A percentile compares a stretch with the other conserved stretches of the same genome.
Conservation (phyloP, 225 moss, liverwort and hornwort species). For the Polytrichum commune region DNA sequence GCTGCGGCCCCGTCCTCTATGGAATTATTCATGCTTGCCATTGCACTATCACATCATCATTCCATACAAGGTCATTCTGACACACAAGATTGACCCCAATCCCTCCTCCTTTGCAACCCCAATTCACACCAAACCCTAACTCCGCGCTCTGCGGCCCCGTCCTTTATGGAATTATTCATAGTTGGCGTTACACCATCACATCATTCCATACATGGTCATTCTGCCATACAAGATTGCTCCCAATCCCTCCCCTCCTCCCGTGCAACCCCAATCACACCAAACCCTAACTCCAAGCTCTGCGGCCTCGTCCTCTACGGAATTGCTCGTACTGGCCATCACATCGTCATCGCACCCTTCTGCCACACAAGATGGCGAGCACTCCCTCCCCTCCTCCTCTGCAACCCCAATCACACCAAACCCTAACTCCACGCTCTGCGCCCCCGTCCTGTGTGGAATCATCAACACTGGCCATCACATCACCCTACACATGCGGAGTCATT, state of each 20-base stretch:
- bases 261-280: too few species aligned
- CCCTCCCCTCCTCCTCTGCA: not conserved
- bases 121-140: too few species aligned
- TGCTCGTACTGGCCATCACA: conserved; percentile 48
- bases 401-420: conserved; percentile 5
- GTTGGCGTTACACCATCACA: conserved; percentile 9
- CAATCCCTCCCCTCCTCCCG: too few species aligned
- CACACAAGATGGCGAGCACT: too few species aligned
- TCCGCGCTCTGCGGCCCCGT: conserved; percentile 31
- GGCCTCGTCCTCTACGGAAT: conserved; percentile 65
- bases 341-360: not conserved
- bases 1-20: conserved; percentile 60
- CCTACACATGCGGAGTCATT: too few species aligned
- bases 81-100: too few species aligned
- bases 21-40: conserved; percentile 70
- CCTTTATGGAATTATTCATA: conserved; percentile 75
- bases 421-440: not conserved
- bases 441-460: too few species aligned
- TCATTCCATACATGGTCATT: not conserved
- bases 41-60: not conserved
- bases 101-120: too few species aligned
- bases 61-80: conserved; percentile 1
- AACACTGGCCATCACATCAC: too few species aligned
- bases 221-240: too few species aligned
- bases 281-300: conserved; percentile 3